Evolutionary conservation across 495 filamentous ascomycete species (phyloP).

Genomic region (Annulohypoxylon bovei): DNA sequence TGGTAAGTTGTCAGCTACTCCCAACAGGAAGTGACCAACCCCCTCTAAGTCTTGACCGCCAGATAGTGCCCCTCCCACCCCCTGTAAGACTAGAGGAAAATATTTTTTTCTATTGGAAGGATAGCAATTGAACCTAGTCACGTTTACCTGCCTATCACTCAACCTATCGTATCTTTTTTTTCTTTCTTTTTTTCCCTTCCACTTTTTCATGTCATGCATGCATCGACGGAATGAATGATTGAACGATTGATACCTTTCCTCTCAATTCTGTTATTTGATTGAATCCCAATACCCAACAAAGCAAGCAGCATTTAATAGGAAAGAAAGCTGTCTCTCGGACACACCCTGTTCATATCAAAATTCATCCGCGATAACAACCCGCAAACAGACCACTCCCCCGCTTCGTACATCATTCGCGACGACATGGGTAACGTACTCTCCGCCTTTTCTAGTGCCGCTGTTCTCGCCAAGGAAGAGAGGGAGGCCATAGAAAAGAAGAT

Average conservation of each 20-base stretch:
- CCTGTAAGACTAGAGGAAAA: constrained; percentile 13
- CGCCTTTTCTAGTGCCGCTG: constrained; percentile 28
- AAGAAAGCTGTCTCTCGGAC: constrained; percentile 1
- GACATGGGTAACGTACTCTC: constrained; percentile 42
- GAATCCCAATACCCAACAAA: constrained; percentile 28
- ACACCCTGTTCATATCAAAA: not conserved
- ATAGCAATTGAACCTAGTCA: constrained; percentile 2
- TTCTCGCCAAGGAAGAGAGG: constrained; percentile 46
- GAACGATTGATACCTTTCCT: constrained; percentile 26
- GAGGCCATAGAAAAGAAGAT: constrained; percentile 53
- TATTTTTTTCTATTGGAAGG: constrained; percentile 30
- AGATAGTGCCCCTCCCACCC: constrained; percentile 19
- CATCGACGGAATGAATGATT: constrained; percentile 31
- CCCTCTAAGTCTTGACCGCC: constrained; percentile 24
- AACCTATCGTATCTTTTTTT: constrained; percentile 43
- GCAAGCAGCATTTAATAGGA: constrained; percentile 9
- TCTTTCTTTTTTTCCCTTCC: constrained; percentile 31
- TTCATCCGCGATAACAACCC: not conserved
- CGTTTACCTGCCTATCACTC: not conserved
- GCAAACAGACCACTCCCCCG: not conserved
- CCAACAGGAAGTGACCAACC: too few relatives aligned
- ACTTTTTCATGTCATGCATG: constrained; percentile 38
- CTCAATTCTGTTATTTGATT: constrained; percentile 40
- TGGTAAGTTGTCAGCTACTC: too few relatives aligned
- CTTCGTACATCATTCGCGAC: not conserved